Conservation (phyloP, 2,329 filamentous ascomycete species). For the Curvularia spicifera region DNA sequence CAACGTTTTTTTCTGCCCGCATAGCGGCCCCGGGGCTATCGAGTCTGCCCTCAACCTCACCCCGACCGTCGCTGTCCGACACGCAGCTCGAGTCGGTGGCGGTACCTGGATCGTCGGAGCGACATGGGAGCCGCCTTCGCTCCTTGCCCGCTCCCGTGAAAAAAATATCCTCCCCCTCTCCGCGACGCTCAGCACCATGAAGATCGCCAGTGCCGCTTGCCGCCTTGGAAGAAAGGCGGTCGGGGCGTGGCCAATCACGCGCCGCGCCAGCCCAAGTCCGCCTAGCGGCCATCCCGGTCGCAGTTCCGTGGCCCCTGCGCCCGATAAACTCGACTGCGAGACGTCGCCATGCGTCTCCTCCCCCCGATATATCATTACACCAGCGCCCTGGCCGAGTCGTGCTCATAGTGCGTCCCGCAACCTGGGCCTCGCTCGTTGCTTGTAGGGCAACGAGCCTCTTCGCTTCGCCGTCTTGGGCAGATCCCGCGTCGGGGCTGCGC, state of each 20-base stretch:
- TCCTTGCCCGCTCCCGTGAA: slow-evolving; percentile 24
- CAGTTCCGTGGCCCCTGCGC: slow-evolving; percentile 25
- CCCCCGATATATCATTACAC: background rate
- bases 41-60: background rate
- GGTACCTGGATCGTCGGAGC: slow-evolving; percentile 34
- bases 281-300: slow-evolving; percentile 21
- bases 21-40: slow-evolving; percentile 5
- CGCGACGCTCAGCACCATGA: slow-evolving; percentile 25
- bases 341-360: slow-evolving; percentile 8
- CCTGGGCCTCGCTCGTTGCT: background rate
- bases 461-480: background rate
- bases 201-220: slow-evolving; percentile 32
- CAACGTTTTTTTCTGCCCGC: slow-evolving; percentile 12
- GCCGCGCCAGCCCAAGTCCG: slow-evolving; percentile 4
- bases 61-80: background rate
- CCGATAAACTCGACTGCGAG: slow-evolving; percentile 24
- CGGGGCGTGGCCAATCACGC: slow-evolving; percentile 29
- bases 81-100: background rate
- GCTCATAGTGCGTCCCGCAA: background rate
- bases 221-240: slow-evolving; percentile 35
- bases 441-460: slow-evolving; percentile 7
- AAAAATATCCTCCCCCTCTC: slow-evolving; percentile 22
- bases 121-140: slow-evolving; percentile 23
- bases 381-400: slow-evolving; percentile 18
- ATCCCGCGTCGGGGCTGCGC: background rate